A percentile compares a stretch with the other conserved stretches of the same genome.
Evolutionary conservation across 768 basidiomycete genomes (phyloP).

Genomic region (Kwoniella shandongensis): DNA sequence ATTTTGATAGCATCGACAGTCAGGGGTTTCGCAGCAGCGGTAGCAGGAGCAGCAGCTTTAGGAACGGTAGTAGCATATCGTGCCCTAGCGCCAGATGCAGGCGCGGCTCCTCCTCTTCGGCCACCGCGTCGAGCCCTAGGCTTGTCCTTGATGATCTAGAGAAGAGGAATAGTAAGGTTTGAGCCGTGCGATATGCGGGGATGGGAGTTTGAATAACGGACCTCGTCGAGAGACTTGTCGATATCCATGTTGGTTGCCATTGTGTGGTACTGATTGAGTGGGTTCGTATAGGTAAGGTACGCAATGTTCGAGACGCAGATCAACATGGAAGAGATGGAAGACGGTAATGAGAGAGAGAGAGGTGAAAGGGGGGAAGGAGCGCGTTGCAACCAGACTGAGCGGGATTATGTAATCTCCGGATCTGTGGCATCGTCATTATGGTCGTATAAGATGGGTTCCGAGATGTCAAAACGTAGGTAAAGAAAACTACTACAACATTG

Average conservation of each 20-base stretch:
- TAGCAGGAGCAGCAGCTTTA: constrained; percentile 28
- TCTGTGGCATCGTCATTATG: constrained; percentile 4
- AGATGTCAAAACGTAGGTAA: too few species aligned
- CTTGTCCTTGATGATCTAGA: constrained; percentile 49
- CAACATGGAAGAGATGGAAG: neutral
- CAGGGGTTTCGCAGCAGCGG: constrained; percentile 27
- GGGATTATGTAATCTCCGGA: constrained; percentile 13
- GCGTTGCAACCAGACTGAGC: neutral
- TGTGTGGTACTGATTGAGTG: neutral
- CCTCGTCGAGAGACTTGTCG: constrained; percentile 53
- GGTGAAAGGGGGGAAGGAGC: constrained; percentile 1
- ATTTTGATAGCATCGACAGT: constrained; percentile 72
- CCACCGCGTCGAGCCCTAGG: constrained; percentile 37
- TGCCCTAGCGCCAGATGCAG: constrained; percentile 49
- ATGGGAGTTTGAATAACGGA: constrained; percentile 20
- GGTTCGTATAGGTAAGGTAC: neutral
- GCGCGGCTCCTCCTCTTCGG: constrained; percentile 28
- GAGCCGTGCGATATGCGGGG: neutral
- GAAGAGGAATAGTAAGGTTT: neutral
- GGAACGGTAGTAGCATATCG: constrained; percentile 54
- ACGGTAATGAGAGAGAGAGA: neutral
- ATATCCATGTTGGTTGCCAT: constrained; percentile 43
- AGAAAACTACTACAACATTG: too few species aligned
- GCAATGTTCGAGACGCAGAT: neutral
- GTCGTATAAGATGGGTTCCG: neutral